Evolutionary conservation across 805 yeast genomes (phyloP), one percentile per base, ranked within the genome.

Genomic region (Yarrowia sp.): DNA sequence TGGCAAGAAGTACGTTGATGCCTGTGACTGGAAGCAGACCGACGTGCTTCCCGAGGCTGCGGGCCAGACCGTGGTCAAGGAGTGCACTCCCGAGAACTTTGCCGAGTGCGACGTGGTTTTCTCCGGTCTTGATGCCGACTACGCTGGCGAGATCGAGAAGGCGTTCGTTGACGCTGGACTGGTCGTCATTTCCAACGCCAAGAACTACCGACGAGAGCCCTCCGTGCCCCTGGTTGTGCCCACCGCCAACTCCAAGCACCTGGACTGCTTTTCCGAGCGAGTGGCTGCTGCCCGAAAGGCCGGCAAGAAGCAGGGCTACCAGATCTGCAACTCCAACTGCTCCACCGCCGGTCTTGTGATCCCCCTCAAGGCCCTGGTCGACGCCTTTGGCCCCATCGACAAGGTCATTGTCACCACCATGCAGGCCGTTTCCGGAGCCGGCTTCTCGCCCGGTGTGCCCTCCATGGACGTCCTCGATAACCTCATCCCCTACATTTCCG

Each of bases 361-460:
- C 14, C 98, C 98, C 60, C 83, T 95, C 76, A 92, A 91, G 77
- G 98, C 99, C n/a, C 83, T 95, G 74, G 90, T 89, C 64, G 97
- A 92, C 69, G 79, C 82, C 61, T 94, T 91, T 76, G 99, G 98
- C 60, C 98, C 98, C 53, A 85, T 95, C 69, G 93, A 91, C 69
- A 84, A 87, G 30, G 84, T 94, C 72, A 88, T 97, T 14, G 86
- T 97, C 60, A 91, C 98, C 67, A 95, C 99, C 15, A 79, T 95
- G 78, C 99, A 95, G 79, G 99, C 99, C 44, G 91, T 95, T 71
- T 93, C 98, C 4, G 99, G 99, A 73, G 99, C 97, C 24, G 99
- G 99, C 2, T 95, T 91, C 78, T 90, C 97, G 10, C 99, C 99
- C 61, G 99, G 99, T 78, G 97, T 93, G 68, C 87, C 97, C 24